These are phyloP conservation scores for Trichomonas gallinae DNA, from an alignment of 208 protist genomes.

Conservation along the genomic window DNA sequence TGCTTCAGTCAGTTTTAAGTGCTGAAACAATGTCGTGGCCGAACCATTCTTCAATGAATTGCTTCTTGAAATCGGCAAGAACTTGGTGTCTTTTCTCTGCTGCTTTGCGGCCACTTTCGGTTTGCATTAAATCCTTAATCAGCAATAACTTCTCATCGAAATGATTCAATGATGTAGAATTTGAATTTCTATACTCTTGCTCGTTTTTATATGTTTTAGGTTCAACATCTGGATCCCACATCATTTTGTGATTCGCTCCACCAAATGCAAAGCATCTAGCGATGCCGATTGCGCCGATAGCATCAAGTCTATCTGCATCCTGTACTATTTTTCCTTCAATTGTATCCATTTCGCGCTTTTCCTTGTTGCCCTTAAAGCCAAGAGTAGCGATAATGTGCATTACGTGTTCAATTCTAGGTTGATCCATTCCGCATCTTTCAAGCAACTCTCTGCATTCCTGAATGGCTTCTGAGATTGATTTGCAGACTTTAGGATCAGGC, in stretches of 20 bases:
- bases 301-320: slow-evolving; percentile 38
- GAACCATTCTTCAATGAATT: slow-evolving; percentile 13
- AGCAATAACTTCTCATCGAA: slow-evolving; percentile 37
- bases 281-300: slow-evolving; percentile 39
- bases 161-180: slow-evolving; percentile 25
- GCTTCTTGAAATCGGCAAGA: not conserved
- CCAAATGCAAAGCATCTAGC: slow-evolving; percentile 32
- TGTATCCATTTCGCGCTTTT: not conserved
- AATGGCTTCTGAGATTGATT: not conserved
- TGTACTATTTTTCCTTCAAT: slow-evolving; percentile 25
- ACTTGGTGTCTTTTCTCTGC: not conserved
- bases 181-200: slow-evolving; percentile 24
- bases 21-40: not conserved
- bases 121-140: slow-evolving; percentile 27
- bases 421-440: not conserved
- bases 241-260: not conserved
- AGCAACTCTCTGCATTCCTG: not conserved
- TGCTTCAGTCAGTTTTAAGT: too few species aligned
- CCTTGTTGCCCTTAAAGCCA: not conserved
- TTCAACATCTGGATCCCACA: not conserved
- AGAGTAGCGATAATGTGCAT: not conserved
- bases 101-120: not conserved
- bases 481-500: not conserved
- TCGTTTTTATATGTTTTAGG: not conserved
- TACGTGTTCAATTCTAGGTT: not conserved